Evolutionary conservation across 2,329 filamentous ascomycete species (phyloP), one percentile per base, ranked within the genome.

Genomic region (Aspergillus vadensis): DNA sequence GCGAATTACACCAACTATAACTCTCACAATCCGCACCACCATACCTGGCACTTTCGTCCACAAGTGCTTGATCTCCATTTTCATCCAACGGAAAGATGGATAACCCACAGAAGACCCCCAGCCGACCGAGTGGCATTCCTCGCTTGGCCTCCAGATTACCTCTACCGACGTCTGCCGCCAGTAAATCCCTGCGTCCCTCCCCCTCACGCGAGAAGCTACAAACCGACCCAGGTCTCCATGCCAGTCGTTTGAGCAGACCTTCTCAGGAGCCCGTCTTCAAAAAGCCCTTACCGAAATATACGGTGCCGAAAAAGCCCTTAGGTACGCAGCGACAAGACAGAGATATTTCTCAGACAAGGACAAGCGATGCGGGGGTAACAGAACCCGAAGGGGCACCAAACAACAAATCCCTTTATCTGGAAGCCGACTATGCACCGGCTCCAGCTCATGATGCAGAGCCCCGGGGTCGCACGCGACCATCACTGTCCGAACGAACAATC

Each of bases 401-500:
- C 10, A 44, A 44, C 25, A 60, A 63, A 43, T 19, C 55, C 32
- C 58, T 53, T 36, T 57, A 55, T 5, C 27, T 55, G 30, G 67
- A 61, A 64, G 69, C 59, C 32, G 63, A 68, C 30, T 58, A 58
- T 23, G 59, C 60, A 9, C 51, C 55, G 17, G 17, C 38, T 10
- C 51, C 55, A 17, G 17, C 38, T 10, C 59, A 70, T 10, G 67
- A 69, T 38, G 54, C 51, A 54, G 65, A 72, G 44, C 58, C 53
- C 44, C 65, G 72, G 39, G 72, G 69, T 38, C 69, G 69, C 53
- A 60, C 65, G 17, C 70, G 70, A 5, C 70, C 75, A 15, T 77
- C 76, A 5, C 63, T 97, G 4, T 87, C 90, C 0, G 93, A 97
- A 68, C 83, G 94, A 60, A 96, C 93, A 0, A 88, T 96, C 44